Base-by-base conservation (phyloP, 345 rosid species). In the Rhodamnia argentea region DNA sequence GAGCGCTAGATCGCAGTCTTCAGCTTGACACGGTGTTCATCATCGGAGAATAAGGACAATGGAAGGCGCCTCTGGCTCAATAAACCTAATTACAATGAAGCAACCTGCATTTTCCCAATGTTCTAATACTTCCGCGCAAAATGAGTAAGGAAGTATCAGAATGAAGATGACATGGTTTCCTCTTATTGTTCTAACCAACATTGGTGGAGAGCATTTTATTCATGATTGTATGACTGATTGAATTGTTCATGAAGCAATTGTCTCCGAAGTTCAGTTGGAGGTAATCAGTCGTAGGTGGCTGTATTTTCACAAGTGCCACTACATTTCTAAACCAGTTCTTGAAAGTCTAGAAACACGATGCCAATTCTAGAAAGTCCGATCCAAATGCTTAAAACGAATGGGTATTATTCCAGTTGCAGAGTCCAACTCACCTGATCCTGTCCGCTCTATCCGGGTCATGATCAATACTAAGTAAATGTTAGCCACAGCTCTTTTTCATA, bases 1-100 rank as follows among this genome's bases (percentile, higher is more conserved):
- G 37, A 89, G 92, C 32, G 85, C 95, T 6, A 91, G 91, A 87
- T 90, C 94, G 40, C 86, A 89, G 91, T 70, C 78, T 32, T 22
- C 13, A 70, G 47, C 24, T 70, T 70, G 78, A 70, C 5, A 47
- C 13, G 32, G 78, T 32, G 78, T 32, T 16, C 6, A 16, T 32
- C 16, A 70, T 9, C 13, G 24, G 37, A 70, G 24, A 32, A 32
- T 32, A 70, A 70, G 78, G 47, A 70, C 78, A 64, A 32, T 20
- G 4, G 78, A 9, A 64, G 44, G 78, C 12, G 1, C 44, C 78
- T 32, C 24, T 5, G 12, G 78, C 44, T 64, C 10, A 24, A 64
- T 64, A 32, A 64, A 64, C 24, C 23, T 32, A 64, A 16, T 64
- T 64, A 64, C 78, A 18, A 32, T 18, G 47, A 37, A 70, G 78